Evolutionary conservation across 179 eudicot species (phyloP).

Genomic region (Silene noctiflora): DNA sequence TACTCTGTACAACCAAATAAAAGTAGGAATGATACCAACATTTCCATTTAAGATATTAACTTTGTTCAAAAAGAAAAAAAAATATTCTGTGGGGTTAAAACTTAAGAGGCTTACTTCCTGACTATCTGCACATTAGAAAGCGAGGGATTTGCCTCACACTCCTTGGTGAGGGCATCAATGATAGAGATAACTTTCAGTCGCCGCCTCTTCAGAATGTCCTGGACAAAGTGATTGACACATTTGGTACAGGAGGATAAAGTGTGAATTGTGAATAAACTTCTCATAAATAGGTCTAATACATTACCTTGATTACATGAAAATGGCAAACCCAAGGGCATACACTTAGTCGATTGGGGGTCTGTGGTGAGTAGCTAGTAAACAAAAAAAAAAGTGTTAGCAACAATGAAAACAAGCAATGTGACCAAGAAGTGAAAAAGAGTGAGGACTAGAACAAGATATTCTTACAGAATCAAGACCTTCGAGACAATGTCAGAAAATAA

Average conservation of each 20-base stretch:
- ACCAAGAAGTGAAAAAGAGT: not conserved
- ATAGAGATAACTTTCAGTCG: constrained; percentile 50
- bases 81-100: not conserved
- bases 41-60: not conserved
- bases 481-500: constrained; percentile 68
- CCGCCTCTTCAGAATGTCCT: constrained; percentile 60
- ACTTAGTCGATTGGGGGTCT: constrained; percentile 27
- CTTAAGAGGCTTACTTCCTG: constrained; percentile 52
- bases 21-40: not conserved
- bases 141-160: constrained; percentile 30
- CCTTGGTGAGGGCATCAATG: constrained; percentile 55
- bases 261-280: constrained; percentile 1
- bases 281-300: not conserved
- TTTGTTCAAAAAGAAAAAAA: not conserved
- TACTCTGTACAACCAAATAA: not conserved
- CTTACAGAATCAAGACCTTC: constrained; percentile 58
- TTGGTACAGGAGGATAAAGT: constrained; percentile 2
- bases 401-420: constrained; percentile 6
- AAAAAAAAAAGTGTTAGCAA: constrained; percentile 5
- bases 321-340: constrained; percentile 86
- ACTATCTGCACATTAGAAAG: constrained; percentile 54
- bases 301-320: constrained; percentile 81
- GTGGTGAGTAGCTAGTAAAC: constrained; percentile 51
- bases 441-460: not conserved
- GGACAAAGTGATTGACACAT: constrained; percentile 23